Conservation (phyloP, 441 rosid genomes). For the Pelargonium citronellum region DNA sequence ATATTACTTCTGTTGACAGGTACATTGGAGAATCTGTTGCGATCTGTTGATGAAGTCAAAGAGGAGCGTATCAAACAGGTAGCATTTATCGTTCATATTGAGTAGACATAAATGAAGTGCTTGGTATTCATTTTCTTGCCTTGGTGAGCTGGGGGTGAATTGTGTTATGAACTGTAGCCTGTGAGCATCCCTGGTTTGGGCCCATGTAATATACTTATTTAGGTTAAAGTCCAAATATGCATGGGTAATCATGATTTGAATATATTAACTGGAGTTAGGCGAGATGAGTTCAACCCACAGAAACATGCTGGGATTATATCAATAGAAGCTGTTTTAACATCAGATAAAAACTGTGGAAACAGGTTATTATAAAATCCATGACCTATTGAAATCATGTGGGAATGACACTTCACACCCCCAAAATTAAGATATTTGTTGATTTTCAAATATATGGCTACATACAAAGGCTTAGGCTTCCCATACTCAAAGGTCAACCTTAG, state of each 20-base stretch:
- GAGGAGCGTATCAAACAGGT: constrained; percentile 62
- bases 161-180: no score
- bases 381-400: not conserved
- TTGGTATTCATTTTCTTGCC: not conserved
- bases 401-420: not conserved
- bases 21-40: constrained; percentile 65
- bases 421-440: not conserved
- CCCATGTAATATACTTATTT: no score
- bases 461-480: no score
- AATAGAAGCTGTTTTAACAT: no score
- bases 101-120: not conserved
- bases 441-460: no score
- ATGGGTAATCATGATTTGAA: not conserved
- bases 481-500: no score
- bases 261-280: not conserved
- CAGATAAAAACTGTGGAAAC: no score
- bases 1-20: constrained; percentile 36
- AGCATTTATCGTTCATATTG: constrained; percentile 6
- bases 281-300: not conserved
- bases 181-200: no score
- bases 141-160: no score
- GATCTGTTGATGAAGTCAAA: constrained; percentile 60
- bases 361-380: no score
- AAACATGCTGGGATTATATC: not conserved
- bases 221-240: no score